phyloP scores from a whole-genome alignment of 805 yeast genomes.

The Pichia membranifaciens region DNA sequence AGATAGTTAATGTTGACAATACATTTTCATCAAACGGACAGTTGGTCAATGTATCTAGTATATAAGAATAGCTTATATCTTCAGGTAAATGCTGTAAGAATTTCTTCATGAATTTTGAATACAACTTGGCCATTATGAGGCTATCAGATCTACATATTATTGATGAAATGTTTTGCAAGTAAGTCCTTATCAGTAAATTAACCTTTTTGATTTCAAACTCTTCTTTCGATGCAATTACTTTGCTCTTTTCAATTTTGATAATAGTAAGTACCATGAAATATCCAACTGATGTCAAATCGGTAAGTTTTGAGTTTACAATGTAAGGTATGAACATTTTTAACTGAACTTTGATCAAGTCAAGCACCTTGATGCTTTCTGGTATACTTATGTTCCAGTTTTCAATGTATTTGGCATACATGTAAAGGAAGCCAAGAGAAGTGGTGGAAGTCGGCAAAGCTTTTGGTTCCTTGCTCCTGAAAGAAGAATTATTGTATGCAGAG shows the following conservation, averaged over 20 bases:
- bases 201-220: not conserved
- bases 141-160: conserved; percentile 14
- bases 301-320: conserved; percentile 20
- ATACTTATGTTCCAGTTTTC: conserved; percentile 12
- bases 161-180: conserved; percentile 22
- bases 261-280: conserved; percentile 17
- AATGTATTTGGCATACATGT: conserved; percentile 20
- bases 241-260: not conserved
- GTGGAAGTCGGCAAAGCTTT: conserved; percentile 14
- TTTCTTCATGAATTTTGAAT: conserved; percentile 59
- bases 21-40: conserved; percentile 54
- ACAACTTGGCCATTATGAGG: conserved; percentile 24
- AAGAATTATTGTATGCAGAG: conserved; percentile 35
- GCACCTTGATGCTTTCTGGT: conserved; percentile 6
- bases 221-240: not conserved
- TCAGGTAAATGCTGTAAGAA: conserved; percentile 56
- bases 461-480: conserved; percentile 13
- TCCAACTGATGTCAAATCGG: conserved; percentile 16
- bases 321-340: conserved; percentile 39
- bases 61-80: conserved; percentile 49
- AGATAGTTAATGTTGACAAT: conserved; percentile 55
- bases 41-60: conserved; percentile 54
- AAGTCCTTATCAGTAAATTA: conserved; percentile 16
- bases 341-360: conserved; percentile 35
- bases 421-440: conserved; percentile 13